Evolutionary conservation across 2,329 filamentous ascomycete genomes (phyloP).

Genomic region (Calonectria honghensis): DNA sequence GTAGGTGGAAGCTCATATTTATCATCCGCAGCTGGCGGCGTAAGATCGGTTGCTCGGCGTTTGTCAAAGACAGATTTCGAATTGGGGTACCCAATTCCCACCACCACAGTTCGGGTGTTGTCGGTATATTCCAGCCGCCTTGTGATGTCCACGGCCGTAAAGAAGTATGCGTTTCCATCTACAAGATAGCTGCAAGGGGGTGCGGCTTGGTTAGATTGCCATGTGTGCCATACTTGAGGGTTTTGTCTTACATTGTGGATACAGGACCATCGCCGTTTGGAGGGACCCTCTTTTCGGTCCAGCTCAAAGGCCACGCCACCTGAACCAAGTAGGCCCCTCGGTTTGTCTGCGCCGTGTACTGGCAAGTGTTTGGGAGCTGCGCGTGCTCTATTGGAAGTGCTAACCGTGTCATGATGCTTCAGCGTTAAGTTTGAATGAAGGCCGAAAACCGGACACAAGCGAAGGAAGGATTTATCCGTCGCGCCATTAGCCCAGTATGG

Average conservation of each 20-base stretch:
- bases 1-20: constrained; percentile 48
- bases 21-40: constrained; percentile 48
- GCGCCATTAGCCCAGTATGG: constrained; percentile 2
- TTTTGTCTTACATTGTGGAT: constrained; percentile 54
- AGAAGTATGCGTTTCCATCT: constrained; percentile 61
- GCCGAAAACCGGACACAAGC: not conserved
- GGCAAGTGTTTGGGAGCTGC: constrained; percentile 54
- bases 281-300: constrained; percentile 48
- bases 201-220: not conserved
- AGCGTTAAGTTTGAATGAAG: not conserved
- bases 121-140: constrained; percentile 53
- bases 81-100: constrained; percentile 59
- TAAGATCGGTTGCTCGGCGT: constrained; percentile 56
- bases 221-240: not conserved
- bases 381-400: constrained; percentile 44
- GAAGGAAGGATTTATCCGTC: constrained; percentile 7
- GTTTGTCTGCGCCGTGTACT: constrained; percentile 52
- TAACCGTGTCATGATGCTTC: constrained; percentile 39
- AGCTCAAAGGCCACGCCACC: constrained; percentile 55
- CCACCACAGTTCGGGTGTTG: constrained; percentile 53
- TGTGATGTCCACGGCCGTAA: constrained; percentile 56
- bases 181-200: constrained; percentile 55
- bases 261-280: constrained; percentile 43
- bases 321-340: constrained; percentile 57
- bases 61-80: constrained; percentile 53